phyloP scores from a whole-genome alignment of 1,284 basidiomycete genomes.

The Moesziomyces parantarcticus region DNA sequence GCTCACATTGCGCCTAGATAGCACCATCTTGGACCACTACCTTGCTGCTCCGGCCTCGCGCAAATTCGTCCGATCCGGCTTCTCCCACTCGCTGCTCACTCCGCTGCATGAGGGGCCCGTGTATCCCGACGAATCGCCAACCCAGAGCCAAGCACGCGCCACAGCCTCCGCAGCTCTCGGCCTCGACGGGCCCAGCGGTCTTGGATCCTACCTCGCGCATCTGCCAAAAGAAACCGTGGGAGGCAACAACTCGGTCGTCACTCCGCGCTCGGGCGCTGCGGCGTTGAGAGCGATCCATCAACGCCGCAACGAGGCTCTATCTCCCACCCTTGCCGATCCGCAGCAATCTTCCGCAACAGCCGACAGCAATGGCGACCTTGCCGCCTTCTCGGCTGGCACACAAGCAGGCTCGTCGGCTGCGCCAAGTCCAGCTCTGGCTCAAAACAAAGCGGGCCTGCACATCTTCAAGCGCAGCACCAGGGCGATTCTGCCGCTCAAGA shows the following conservation, averaged over 20 bases:
- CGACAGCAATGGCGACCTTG: constrained; percentile 40
- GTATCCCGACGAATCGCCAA: constrained; percentile 47
- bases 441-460: constrained; percentile 7
- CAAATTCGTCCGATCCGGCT: constrained; percentile 21
- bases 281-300: constrained; percentile 25
- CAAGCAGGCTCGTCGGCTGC: constrained; percentile 1
- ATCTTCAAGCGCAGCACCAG: constrained; percentile 47
- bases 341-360: constrained; percentile 5
- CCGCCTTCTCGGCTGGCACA: constrained; percentile 6
- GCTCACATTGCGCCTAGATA: constrained; percentile 33
- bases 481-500: constrained; percentile 29
- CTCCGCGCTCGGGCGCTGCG: constrained; percentile 36
- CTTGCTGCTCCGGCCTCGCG: constrained; percentile 4
- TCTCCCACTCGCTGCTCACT: constrained; percentile 40
- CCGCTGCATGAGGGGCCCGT: constrained; percentile 47
- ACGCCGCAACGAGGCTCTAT: constrained; percentile 14
- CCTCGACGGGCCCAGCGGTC: constrained; percentile 41
- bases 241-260: constrained; percentile 42
- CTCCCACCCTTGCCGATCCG: constrained; percentile 4
- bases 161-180: constrained; percentile 34
- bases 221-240: constrained; percentile 34
- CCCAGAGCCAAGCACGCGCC: constrained; percentile 33
- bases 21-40: constrained; percentile 21
- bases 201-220: constrained; percentile 39
- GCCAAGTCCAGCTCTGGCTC: neutral